Evolutionary conservation across 164 flowering plant genomes (phyloP).

Genomic region (Nelumbo lutea): DNA sequence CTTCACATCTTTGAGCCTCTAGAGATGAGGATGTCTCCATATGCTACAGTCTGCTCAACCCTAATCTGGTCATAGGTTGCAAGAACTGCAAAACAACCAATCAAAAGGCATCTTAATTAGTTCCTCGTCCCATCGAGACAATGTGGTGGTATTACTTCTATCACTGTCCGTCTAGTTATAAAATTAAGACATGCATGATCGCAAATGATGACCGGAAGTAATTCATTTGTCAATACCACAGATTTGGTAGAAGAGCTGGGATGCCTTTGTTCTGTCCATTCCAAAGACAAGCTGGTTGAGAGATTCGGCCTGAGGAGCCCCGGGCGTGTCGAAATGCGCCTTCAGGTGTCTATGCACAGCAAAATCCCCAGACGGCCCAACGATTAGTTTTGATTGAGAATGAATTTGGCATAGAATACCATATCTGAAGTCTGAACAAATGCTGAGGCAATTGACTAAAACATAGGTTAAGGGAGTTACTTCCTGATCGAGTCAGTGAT

Average conservation of each 20-base stretch:
- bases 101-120: not conserved
- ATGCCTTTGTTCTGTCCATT: conserved; percentile 65
- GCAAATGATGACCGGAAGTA: not conserved
- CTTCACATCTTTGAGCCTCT: conserved; percentile 75
- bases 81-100: conserved; percentile 52
- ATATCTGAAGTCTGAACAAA: too few relatives aligned
- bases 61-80: conserved; percentile 48
- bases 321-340: conserved; percentile 78
- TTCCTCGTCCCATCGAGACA: not conserved
- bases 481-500: conserved; percentile 51
- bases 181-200: not conserved
- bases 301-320: conserved; percentile 57
- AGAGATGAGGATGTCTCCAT: conserved; percentile 72
- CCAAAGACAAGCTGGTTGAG: conserved; percentile 64
- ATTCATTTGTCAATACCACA: conserved; percentile 45
- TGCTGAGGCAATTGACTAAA: too few relatives aligned
- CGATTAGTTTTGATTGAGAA: too few relatives aligned
- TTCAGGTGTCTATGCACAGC: conserved; percentile 61
- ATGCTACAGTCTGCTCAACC: conserved; percentile 60
- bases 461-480: conserved; percentile 12
- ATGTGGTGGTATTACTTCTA: not conserved
- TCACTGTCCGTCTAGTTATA: not conserved
- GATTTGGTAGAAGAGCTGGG: conserved; percentile 80
- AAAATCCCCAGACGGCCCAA: not conserved
- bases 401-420: too few relatives aligned